A percentile compares a stretch with the other conserved stretches of the same genome.
Evolutionary conservation across 768 basidiomycete genomes (phyloP).

Genomic region (Albatrellus ellisii): DNA sequence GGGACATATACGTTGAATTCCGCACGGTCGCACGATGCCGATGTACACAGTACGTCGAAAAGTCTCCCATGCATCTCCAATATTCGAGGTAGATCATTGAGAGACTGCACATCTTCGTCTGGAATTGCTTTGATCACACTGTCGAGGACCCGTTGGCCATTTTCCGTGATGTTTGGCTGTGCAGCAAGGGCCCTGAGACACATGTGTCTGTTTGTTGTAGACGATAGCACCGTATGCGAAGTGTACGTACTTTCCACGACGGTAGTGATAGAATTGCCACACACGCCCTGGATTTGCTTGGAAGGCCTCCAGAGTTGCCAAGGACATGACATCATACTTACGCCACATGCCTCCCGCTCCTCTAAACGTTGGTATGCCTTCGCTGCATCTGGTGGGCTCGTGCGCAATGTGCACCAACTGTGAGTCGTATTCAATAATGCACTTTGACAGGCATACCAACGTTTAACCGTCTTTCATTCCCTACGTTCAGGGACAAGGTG

Average conservation of each 20-base stretch:
- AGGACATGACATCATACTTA: conserved; percentile 4
- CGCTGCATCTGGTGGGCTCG: too few relatives aligned
- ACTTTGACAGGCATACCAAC: too few relatives aligned
- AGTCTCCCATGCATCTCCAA: conserved; percentile 51
- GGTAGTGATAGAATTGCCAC: conserved; percentile 11
- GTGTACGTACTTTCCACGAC: conserved; percentile 5
- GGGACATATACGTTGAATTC: conserved; percentile 33
- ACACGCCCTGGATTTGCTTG: conserved; percentile 4
- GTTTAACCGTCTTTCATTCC: too few relatives aligned
- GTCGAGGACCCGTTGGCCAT: conserved; percentile 41
- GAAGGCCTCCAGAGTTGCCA: conserved; percentile 6
- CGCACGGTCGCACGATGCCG: conserved; percentile 24
- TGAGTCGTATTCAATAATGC: too few relatives aligned
- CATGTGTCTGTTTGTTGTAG: too few relatives aligned
- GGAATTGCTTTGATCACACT: neutral
- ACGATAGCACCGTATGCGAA: neutral
- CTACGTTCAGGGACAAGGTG: too few relatives aligned
- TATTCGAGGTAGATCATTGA: neutral
- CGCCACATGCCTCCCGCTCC: conserved; percentile 9
- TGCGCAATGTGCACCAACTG: too few relatives aligned
- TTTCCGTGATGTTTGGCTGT: conserved; percentile 48
- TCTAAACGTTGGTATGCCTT: conserved; percentile 19
- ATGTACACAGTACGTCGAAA: conserved; percentile 40
- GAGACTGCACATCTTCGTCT: neutral
- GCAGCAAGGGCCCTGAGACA: conserved; percentile 15